Evolutionary conservation across 306 rosid species (phyloP), one percentile per base, ranked within the genome.

Genomic region (Quercus berberidifolia): DNA sequence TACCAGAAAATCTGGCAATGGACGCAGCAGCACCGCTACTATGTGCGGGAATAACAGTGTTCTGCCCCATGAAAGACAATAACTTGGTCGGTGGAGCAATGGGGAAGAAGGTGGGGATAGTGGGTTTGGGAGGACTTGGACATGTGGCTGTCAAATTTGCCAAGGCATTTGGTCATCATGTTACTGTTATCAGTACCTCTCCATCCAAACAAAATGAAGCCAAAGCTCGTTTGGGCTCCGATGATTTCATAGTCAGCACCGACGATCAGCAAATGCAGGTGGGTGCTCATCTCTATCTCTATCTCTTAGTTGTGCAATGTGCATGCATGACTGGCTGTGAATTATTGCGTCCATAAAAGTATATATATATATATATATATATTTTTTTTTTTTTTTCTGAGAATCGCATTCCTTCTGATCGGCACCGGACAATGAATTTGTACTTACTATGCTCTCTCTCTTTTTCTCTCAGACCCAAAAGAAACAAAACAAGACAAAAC

Each of bases 101-200:
- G 1, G 83, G 87, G 15, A 92, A 87, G 55, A 87, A 69, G 59
- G 85, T 92, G 2, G 97, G 97, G 5, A 78, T 92, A 19, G 92
- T 92, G 18, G 97, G 97, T 4, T 78, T 92, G 12, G 95, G 97
- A 20, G 97, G 94, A 1, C 91, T 90, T 5, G 97, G 97, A 15
- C 97, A 90, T 33, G 13, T 92, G 11, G 97, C 94, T 0, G 97
- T 92, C 25, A 92, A 92, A 73, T 92, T 92, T 55, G 94, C 81
- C 2, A 92, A 90, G 78, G 94, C 95, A 10, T 90, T 87, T 18
- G 94, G 95, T 0, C 97, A 92, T 64, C 95, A 92, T 41, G 95
- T 92, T 17, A 90, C 94, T 2, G 97, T 92, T 7, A 90, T 92
- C 4, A 92, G 97, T 87, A 83, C 90, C 62, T 87, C 94, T 54